Conservation (phyloP, 306 rosid species). For the Citrullus amarus region DNA sequence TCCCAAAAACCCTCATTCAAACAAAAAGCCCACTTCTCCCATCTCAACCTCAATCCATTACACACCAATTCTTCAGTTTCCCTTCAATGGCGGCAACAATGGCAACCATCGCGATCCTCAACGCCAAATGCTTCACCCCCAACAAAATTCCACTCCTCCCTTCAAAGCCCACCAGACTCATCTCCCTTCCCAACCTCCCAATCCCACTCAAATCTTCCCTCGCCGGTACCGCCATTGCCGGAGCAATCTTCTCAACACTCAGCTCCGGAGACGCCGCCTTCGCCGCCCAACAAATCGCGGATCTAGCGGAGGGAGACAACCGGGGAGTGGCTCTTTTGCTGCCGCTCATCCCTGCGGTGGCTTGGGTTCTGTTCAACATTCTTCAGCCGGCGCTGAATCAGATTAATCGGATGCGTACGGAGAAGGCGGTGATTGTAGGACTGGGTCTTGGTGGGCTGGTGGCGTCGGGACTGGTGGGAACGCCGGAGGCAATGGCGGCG, state of each 20-base stretch:
- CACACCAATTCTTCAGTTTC: neutral
- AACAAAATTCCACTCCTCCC: conserved; percentile 26
- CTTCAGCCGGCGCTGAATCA: conserved; percentile 86
- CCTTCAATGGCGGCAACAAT: conserved; percentile 68
- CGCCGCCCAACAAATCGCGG: conserved; percentile 69
- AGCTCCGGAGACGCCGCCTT: conserved; percentile 47
- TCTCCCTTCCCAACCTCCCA: conserved; percentile 29
- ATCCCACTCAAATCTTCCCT: conserved; percentile 34
- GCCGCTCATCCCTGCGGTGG: conserved; percentile 69
- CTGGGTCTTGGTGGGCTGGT: conserved; percentile 58
- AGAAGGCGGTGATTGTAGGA: conserved; percentile 44
- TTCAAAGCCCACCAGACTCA: conserved; percentile 33
- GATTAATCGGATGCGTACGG: conserved; percentile 51
- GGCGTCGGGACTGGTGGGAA: conserved; percentile 27
- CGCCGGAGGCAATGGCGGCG: conserved; percentile 39
- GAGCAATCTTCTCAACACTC: conserved; percentile 56
- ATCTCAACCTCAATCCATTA: neutral
- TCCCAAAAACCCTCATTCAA: neutral
- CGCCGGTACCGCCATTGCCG: conserved; percentile 62
- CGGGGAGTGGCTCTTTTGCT: conserved; percentile 64
- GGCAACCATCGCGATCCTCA: conserved; percentile 69
- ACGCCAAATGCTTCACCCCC: conserved; percentile 42
- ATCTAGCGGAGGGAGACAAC: conserved; percentile 71
- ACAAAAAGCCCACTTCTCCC: neutral
- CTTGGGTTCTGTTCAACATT: conserved; percentile 89